Conservation (phyloP, 1,284 basidiomycete species). For the Chalciporus sp. region DNA sequence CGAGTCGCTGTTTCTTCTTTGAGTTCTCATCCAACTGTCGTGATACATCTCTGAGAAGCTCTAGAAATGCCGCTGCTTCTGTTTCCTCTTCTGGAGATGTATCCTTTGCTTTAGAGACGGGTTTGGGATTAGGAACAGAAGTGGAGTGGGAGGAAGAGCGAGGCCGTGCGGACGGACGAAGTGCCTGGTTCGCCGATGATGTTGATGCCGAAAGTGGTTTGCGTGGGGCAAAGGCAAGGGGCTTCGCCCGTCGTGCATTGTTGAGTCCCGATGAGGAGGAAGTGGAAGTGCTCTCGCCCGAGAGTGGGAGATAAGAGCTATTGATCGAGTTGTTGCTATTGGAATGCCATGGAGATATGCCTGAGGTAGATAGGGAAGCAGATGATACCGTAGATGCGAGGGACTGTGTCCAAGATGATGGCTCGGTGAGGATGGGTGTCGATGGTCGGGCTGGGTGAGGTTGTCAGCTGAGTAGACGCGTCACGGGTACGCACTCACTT, state of each 20-base stretch:
- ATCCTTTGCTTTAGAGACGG: constrained; percentile 4
- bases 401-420: constrained; percentile 20
- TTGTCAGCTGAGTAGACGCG: constrained; percentile 5
- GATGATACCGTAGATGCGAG: constrained; percentile 9
- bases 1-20: constrained; percentile 24
- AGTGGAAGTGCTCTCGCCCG: constrained; percentile 3
- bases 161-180: constrained; percentile 6
- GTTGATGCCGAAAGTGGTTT: constrained; percentile 23
- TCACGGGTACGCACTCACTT: constrained; percentile 15
- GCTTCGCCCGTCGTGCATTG: constrained; percentile 10
- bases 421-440: constrained; percentile 8
- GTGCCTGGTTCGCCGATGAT: constrained; percentile 19
- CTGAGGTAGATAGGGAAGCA: constrained; percentile 4
- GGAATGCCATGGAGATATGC: constrained; percentile 13
- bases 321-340: constrained; percentile 4
- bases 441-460: constrained; percentile 22
- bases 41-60: constrained; percentile 25
- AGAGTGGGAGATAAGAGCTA: constrained; percentile 9
- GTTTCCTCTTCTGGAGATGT: constrained; percentile 20
- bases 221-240: constrained; percentile 8
- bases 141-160: constrained; percentile 28
- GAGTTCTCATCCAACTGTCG: constrained; percentile 30
- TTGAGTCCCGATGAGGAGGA: constrained; percentile 7
- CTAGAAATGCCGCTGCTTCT: constrained; percentile 25
- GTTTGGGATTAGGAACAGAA: not conserved